Conservation (phyloP, 1,284 basidiomycete genomes). For the Dichomitus squalens region DNA sequence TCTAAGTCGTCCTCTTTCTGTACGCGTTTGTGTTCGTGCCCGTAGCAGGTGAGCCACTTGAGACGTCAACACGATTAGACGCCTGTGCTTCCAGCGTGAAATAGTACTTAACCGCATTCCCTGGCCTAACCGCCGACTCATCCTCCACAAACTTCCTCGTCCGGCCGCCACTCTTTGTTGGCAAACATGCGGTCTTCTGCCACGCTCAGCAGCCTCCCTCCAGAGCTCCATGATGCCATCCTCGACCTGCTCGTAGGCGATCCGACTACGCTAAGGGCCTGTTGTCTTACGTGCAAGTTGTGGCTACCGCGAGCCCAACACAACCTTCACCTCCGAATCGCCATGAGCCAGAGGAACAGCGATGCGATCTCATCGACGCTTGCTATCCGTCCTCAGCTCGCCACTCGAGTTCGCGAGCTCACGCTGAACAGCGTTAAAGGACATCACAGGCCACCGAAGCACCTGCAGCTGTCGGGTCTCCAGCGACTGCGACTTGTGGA, state of each 20-base stretch:
- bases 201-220: conserved; percentile 16
- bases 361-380: conserved; percentile 8
- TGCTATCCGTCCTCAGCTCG: conserved; percentile 15
- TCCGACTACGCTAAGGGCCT: conserved; percentile 14
- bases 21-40: background rate
- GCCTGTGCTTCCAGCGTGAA: too few relatives aligned
- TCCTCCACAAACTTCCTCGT: background rate
- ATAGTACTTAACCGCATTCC: background rate
- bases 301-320: conserved; percentile 22
- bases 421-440: background rate
- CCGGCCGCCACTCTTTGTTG: background rate
- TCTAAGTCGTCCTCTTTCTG: too few relatives aligned
- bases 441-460: background rate
- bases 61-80: background rate
- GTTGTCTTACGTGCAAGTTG: conserved; percentile 18
- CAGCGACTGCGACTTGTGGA: conserved; percentile 5
- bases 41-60: background rate
- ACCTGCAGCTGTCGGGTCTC: background rate
- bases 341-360: conserved; percentile 3
- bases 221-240: conserved; percentile 24
- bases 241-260: conserved; percentile 26
- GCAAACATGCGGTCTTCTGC: background rate
- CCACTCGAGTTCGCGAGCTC: conserved; percentile 13
- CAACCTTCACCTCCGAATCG: conserved; percentile 16
- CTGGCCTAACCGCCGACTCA: background rate